Base-by-base conservation (phyloP, 768 basidiomycete species). In the Podaxis carcinomalis region DNA sequence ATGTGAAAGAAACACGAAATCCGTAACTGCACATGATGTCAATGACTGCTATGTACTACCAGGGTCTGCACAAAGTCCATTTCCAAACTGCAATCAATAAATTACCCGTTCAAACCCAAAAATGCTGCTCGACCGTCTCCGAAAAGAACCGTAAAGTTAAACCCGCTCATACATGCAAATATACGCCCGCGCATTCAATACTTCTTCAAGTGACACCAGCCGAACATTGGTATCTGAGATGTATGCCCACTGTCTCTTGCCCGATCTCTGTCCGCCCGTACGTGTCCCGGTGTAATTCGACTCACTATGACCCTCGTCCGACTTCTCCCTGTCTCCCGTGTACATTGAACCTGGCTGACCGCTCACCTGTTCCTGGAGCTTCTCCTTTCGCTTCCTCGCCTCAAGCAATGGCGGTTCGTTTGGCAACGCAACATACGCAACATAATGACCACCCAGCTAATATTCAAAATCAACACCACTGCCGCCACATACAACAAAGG, bases 211-310 rank as follows among this genome's bases (percentile, higher is more conserved):
- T 46, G 87, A 84, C 9, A 89, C 84, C 50, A 91, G 75, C 49
- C 90, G 80, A n/a, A 98, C 93, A 49, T 83, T 75, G 2, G 90
- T 92, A 69, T 98, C 95, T 66, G 93, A 95, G 73, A 96, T 88
- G 70, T 90, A 95, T 50, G 91, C 92, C 95, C 95, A 98, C 63
- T 90, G 85, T 46, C 93, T 67, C 42, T 72, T 76, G 21, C 68
- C 56, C 49, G 67, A 32, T 37, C 64, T 67, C 35, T 63, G 50
- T 28, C 66, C 60, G 56, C 47, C 56, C 19, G 66, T 39, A 44
- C 63, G n/a, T 32, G 25, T 32, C 28, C 19, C 13, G 56, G 10
- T 2, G 44, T 35, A 19, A 19, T 5, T 14, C 19, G 35, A 3
- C 32, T 9, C 32, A 7, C 32, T 32, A 32, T 32, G 32, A 32